These are phyloP conservation scores for Rhizopogon roseolus DNA, from an alignment of 768 basidiomycete genomes.

Conservation along the genomic window DNA sequence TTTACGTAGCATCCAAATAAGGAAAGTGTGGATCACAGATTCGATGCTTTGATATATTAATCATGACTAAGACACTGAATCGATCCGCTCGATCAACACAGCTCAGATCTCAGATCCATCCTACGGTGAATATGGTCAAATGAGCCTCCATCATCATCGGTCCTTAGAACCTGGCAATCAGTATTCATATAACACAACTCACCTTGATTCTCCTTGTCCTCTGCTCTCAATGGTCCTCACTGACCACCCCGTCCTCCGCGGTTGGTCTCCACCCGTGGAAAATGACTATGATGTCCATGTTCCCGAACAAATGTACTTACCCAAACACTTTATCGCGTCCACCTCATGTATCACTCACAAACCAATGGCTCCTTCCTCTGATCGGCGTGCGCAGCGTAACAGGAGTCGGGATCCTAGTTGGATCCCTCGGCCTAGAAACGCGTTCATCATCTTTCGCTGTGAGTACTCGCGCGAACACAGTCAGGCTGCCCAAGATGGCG, in stretches of 20 bases:
- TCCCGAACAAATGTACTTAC: slow-evolving; percentile 11
- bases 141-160: no score
- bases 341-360: background rate
- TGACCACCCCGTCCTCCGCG: slow-evolving; percentile 12
- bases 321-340: slow-evolving; percentile 2
- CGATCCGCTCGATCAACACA: no score
- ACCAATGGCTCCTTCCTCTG: slow-evolving; percentile 30
- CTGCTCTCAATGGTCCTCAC: slow-evolving; percentile 15
- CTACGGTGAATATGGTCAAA: no score
- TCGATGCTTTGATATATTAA: no score
- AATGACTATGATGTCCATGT: slow-evolving; percentile 25
- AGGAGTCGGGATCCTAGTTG: slow-evolving; percentile 47
- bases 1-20: no score
- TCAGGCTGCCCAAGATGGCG: slow-evolving; percentile 30
- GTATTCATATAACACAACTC: background rate
- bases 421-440: slow-evolving; percentile 64
- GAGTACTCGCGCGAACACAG: slow-evolving; percentile 49
- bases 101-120: no score
- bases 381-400: slow-evolving; percentile 33
- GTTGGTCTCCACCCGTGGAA: slow-evolving; percentile 24
- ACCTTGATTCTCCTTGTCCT: background rate
- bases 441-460: slow-evolving; percentile 72
- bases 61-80: no score
- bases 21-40: no score
- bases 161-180: no score